Evolutionary conservation across 139 green algal species (phyloP).

Genomic region (Nannochloris sp.): DNA sequence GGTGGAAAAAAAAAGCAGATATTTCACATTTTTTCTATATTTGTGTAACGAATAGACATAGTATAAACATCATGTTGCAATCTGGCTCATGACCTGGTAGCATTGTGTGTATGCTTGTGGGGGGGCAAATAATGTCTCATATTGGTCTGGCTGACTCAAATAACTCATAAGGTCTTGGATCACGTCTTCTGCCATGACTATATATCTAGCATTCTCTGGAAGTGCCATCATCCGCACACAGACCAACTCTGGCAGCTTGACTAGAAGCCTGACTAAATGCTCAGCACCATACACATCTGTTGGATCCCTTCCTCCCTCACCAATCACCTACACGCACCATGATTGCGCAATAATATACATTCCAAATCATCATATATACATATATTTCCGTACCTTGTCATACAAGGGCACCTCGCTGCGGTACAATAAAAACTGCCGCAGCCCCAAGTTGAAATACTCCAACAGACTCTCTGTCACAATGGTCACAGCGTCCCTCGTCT

Average conservation of each 20-base stretch:
- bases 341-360: no score
- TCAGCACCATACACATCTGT: constrained; percentile 71
- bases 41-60: no score
- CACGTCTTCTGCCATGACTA: constrained; percentile 19
- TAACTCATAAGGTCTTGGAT: constrained; percentile 23
- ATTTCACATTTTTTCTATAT: no score
- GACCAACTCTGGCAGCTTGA: constrained; percentile 80
- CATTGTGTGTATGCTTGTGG: constrained; percentile 16
- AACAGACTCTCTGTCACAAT: constrained; percentile 43
- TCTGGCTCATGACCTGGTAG: neutral
- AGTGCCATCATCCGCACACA: constrained; percentile 26
- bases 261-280: constrained; percentile 78
- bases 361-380: no score
- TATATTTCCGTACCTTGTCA: neutral
- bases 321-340: neutral
- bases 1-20: no score
- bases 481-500: neutral
- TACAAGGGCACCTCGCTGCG: constrained; percentile 38
- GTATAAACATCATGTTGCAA: neutral
- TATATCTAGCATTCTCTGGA: constrained; percentile 10
- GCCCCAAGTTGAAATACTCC: constrained; percentile 76
- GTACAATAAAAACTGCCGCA: constrained; percentile 73
- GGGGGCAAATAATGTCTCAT: constrained; percentile 13
- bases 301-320: constrained; percentile 20
- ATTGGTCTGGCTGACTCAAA: constrained; percentile 8